phyloP scores from a whole-genome alignment of 768 basidiomycete species.

The Lactarius quietus region DNA sequence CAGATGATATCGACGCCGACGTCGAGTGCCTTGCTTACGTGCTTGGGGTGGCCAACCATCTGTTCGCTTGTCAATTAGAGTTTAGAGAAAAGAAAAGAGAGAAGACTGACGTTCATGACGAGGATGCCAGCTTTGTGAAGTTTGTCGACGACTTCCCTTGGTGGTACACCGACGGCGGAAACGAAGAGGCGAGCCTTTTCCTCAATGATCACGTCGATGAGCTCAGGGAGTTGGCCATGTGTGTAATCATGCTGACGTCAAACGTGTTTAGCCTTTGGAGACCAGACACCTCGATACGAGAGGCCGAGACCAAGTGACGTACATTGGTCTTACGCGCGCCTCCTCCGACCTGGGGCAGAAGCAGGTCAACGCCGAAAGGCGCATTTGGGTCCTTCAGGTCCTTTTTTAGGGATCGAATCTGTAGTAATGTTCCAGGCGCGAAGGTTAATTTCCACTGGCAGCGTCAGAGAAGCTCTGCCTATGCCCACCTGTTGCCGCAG shows the following conservation, averaged over 20 bases:
- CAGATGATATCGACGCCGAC: constrained; percentile 91
- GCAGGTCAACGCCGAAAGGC: constrained; percentile 89
- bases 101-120: constrained; percentile 69
- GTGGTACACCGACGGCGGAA: constrained; percentile 86
- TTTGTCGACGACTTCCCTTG: constrained; percentile 71
- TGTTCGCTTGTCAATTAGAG: constrained; percentile 20
- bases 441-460: neutral
- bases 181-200: constrained; percentile 88
- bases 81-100: neutral
- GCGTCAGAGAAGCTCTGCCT: neutral
- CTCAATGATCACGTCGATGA: constrained; percentile 89
- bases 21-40: constrained; percentile 74
- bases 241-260: constrained; percentile 80
- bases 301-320: constrained; percentile 25
- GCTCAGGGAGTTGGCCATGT: constrained; percentile 75
- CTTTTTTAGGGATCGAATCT: constrained; percentile 74
- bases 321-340: constrained; percentile 90
- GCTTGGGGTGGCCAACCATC: constrained; percentile 96
- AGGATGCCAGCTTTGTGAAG: constrained; percentile 83
- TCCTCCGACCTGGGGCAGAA: constrained; percentile 84
- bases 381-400: constrained; percentile 68
- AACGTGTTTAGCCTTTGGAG: neutral
- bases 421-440: neutral
- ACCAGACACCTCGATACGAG: neutral
- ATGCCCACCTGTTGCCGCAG: constrained; percentile 66